These are phyloP conservation scores for Chlamydomonas applanata DNA, from an alignment of 139 green algal species.

Conservation along the genomic window DNA sequence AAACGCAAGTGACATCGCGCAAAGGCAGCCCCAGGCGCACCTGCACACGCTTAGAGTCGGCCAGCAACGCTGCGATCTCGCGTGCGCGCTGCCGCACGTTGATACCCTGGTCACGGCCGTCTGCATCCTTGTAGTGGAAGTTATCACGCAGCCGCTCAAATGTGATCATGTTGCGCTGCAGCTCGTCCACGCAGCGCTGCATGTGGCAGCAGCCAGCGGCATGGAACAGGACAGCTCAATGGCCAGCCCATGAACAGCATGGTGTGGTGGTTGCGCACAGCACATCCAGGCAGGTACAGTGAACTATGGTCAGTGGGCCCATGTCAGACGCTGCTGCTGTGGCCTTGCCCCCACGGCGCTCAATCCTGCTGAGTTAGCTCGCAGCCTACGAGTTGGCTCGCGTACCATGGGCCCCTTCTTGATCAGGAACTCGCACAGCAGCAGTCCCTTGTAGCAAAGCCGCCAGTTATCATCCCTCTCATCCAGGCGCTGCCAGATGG, in stretches of 20 bases:
- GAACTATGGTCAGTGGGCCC: too few species aligned
- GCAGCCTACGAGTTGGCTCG: too few species aligned
- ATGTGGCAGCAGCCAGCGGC: too few species aligned
- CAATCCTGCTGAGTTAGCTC: too few species aligned
- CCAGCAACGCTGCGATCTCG: conserved; percentile 68
- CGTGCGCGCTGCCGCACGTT: conserved; percentile 88
- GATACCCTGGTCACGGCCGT: conserved; percentile 75
- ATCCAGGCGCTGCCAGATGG: conserved; percentile 70
- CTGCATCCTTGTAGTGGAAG: conserved; percentile 85
- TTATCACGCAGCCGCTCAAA: conserved; percentile 70
- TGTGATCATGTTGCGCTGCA: conserved; percentile 51
- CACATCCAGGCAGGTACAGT: neutral
- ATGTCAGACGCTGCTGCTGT: too few species aligned
- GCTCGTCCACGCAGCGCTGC: conserved; percentile 64
- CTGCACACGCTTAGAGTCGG: conserved; percentile 25
- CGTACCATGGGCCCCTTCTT: conserved; percentile 83
- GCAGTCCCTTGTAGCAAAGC: conserved; percentile 89
- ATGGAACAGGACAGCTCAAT: too few species aligned
- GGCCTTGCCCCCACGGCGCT: too few species aligned
- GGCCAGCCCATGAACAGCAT: neutral
- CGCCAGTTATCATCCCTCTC: conserved; percentile 83
- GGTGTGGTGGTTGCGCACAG: neutral
- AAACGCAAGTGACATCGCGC: too few species aligned
- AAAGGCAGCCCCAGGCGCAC: neutral
- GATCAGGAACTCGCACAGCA: conserved; percentile 85